phyloP scores from a whole-genome alignment of 2,329 filamentous ascomycete genomes.

The Stachybotrys chartarum region DNA sequence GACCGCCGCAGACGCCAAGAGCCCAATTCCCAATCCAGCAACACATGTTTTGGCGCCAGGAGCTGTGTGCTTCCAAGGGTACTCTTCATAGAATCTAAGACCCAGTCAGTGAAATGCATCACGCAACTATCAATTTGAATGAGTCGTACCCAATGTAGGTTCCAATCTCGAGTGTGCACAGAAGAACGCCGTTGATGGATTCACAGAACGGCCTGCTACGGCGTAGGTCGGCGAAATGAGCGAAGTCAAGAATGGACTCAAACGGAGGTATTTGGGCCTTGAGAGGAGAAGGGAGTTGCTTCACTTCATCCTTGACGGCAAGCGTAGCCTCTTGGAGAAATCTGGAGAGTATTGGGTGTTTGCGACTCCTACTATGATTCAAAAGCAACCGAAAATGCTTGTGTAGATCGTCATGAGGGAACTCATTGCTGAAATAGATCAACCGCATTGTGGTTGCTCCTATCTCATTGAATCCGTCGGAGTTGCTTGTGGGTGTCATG shows the following conservation, averaged over 20 bases:
- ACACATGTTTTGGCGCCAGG: slow-evolving; percentile 19
- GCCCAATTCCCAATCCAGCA: slow-evolving; percentile 35
- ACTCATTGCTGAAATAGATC: slow-evolving; percentile 5
- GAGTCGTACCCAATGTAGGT: slow-evolving; percentile 34
- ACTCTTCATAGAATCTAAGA: neutral
- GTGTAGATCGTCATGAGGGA: slow-evolving; percentile 2
- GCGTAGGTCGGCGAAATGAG: slow-evolving; percentile 25
- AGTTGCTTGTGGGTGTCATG: no score
- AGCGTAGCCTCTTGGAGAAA: slow-evolving; percentile 3
- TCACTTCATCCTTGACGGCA: neutral
- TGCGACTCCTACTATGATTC: neutral
- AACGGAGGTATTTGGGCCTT: slow-evolving; percentile 25
- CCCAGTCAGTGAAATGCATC: neutral
- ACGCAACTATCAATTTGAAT: neutral
- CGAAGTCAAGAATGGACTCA: slow-evolving; percentile 24
- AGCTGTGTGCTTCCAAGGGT: no score
- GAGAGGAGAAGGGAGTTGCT: slow-evolving; percentile 5
- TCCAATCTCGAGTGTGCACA: slow-evolving; percentile 31
- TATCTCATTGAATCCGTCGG: no score
- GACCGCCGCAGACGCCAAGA: slow-evolving; percentile 33
- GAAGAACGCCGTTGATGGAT: slow-evolving; percentile 35
- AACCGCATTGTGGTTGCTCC: neutral
- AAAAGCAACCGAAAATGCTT: neutral
- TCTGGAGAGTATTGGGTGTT: neutral
- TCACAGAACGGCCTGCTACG: slow-evolving; percentile 32